These are phyloP conservation scores for Penicillium nordicum DNA, from an alignment of 2,329 filamentous ascomycete species.

Conservation along the genomic window DNA sequence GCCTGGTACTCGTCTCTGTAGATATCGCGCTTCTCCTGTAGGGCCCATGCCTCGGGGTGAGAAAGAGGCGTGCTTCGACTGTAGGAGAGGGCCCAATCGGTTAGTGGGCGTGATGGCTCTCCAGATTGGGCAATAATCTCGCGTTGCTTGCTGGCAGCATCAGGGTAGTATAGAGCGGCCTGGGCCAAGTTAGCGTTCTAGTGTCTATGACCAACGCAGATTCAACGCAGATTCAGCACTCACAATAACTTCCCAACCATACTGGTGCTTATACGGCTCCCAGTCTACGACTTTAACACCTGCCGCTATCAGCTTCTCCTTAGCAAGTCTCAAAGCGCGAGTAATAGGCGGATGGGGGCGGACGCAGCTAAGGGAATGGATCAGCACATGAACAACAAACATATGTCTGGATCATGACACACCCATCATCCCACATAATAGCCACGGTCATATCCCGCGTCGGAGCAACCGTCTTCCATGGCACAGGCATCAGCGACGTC, in stretches of 20 bases:
- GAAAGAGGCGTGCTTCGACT: conserved; percentile 21
- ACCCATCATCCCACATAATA: conserved; percentile 63
- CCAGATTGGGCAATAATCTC: conserved; percentile 34
- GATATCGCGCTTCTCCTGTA: conserved; percentile 27
- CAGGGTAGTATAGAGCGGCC: conserved; percentile 49
- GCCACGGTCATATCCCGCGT: conserved; percentile 44
- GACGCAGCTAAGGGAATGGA: conserved; percentile 46
- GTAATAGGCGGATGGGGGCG: conserved; percentile 57
- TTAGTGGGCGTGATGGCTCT: conserved; percentile 48
- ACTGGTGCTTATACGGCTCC: conserved; percentile 34
- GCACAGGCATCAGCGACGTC: conserved; percentile 40
- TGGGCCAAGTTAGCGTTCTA: conserved; percentile 28
- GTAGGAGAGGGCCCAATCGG: conserved; percentile 38
- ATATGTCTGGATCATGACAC: background rate
- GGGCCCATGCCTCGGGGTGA: conserved; percentile 28
- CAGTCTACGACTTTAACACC: conserved; percentile 44
- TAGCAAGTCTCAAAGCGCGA: conserved; percentile 17
- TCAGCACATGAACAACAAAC: background rate
- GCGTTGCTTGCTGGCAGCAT: conserved; percentile 37
- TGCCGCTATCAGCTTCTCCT: conserved; percentile 38
- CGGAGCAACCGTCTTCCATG: conserved; percentile 36
- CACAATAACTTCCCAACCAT: conserved; percentile 38
- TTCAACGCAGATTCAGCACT: background rate
- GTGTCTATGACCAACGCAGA: background rate
- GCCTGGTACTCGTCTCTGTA: conserved; percentile 35